Conservation (phyloP, 2,329 filamentous ascomycete species). For the Colletotrichum sp. region DNA sequence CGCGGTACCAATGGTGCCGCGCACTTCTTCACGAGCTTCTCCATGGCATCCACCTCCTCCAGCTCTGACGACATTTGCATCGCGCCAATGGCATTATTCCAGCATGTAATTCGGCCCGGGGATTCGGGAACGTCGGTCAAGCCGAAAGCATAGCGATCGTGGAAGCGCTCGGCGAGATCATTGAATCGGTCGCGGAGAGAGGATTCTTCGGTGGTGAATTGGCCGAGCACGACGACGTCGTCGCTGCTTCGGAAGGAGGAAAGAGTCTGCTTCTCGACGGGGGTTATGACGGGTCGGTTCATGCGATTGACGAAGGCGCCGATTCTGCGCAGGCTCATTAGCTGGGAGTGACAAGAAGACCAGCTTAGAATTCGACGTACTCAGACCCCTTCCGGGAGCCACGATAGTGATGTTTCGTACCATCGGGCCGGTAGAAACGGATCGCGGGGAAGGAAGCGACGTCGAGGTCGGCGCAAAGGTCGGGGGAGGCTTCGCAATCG, state of each 20-base stretch:
- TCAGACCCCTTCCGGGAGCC: slow-evolving; percentile 43
- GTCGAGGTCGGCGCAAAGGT: slow-evolving; percentile 44
- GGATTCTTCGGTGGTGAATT: slow-evolving; percentile 32
- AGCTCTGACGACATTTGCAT: slow-evolving; percentile 37
- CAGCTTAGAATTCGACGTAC: slow-evolving; percentile 30
- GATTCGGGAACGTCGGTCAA: slow-evolving; percentile 12
- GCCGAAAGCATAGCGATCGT: slow-evolving; percentile 49
- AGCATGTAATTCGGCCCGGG: slow-evolving; percentile 37
- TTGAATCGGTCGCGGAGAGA: slow-evolving; percentile 34
- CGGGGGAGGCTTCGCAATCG: slow-evolving; percentile 40
- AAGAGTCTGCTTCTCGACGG: slow-evolving; percentile 29
- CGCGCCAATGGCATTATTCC: slow-evolving; percentile 44
- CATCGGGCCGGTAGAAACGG: slow-evolving; percentile 42
- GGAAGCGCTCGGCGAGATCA: slow-evolving; percentile 37
- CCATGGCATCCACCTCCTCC: slow-evolving; percentile 33
- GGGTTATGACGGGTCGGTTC: slow-evolving; percentile 30
- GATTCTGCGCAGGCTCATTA: slow-evolving; percentile 28
- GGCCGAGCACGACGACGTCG: slow-evolving; percentile 46
- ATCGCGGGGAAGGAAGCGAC: slow-evolving; percentile 53
- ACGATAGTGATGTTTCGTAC: slow-evolving; percentile 42
- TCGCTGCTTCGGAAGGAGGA: slow-evolving; percentile 41
- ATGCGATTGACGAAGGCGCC: slow-evolving; percentile 31
- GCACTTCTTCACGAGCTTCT: slow-evolving; percentile 43
- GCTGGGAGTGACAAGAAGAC: not conserved
- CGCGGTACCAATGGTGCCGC: slow-evolving; percentile 45